Evolutionary conservation across 768 basidiomycete genomes (phyloP), one percentile per base, ranked within the genome.

Genomic region (Boletus tylopilopsis): DNA sequence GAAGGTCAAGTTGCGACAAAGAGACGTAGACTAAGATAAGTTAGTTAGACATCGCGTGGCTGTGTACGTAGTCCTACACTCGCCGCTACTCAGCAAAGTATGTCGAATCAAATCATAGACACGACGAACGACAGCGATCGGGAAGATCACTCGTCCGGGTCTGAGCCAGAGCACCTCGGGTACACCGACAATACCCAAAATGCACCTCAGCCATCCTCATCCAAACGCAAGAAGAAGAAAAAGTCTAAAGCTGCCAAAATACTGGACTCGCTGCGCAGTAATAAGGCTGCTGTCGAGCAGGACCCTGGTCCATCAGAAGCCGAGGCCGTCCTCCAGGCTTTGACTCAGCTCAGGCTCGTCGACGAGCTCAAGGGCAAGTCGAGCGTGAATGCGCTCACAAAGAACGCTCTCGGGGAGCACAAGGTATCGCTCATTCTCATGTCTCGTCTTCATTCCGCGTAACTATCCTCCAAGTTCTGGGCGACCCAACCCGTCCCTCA

Each of bases 401-500:
- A 79, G 60, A 90, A 92, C 71, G 80, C 87, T 55, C 79, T 87
- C 63, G 91, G 90, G 39, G 85, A 87, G 64, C 92, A 96, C 64
- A 95, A 94, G 76, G 94, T 91, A 57, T 46, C 75, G 65, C 13
- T 27, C 24, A 57, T 41, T n/a, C 10, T 38, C 16, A 18, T n/a
- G 33, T 34, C 23, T 25, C 15, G 15, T 42, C 33, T 43, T 57
- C 32, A 45, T 42, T 21, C 39, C 52, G 27, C 50, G 44, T 57
- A 48, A 47, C 54, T 22, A 22, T 22, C 22, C 9, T 48, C 12
- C 21, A 60, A 92, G 94, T 99, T 99, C 71, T 98, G 96, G 96
- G 82, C 76, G 29, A 98, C 95, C 6, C 96, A 99, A 68, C 96
- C 96, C 4, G 96, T 99, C 7, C 89, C 92, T n/a, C 91, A 94